phyloP scores from a whole-genome alignment of 176 grass and related monocot species.

The Elymus sibiricus region DNA sequence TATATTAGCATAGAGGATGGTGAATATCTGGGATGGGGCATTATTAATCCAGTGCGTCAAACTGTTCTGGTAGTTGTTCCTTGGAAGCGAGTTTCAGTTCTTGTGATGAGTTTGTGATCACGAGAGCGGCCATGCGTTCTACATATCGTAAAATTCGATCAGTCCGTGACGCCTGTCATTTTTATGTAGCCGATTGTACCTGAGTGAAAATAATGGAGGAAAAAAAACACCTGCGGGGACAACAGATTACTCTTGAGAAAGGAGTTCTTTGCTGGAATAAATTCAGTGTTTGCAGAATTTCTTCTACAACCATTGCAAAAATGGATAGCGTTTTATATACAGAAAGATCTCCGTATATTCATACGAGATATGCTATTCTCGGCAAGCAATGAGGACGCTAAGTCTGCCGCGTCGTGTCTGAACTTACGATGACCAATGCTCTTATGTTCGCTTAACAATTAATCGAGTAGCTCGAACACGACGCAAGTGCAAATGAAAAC shows the following conservation, averaged over 20 bases:
- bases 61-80: not conserved
- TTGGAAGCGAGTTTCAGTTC: slow-evolving; percentile 7
- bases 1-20: not conserved
- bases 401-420: not conserved
- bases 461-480: not conserved
- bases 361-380: not conserved
- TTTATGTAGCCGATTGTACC: not conserved
- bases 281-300: not conserved
- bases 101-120: not conserved
- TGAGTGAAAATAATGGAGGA: not conserved
- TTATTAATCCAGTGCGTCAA: not conserved
- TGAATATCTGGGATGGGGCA: slow-evolving; percentile 14
- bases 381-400: not conserved
- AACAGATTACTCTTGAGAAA: not conserved
- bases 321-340: not conserved
- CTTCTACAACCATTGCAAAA: not conserved
- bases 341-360: not conserved
- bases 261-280: not conserved
- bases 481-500: not conserved
- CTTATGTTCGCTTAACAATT: not conserved
- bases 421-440: not conserved
- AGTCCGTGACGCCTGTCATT: not conserved
- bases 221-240: not conserved
- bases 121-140: not conserved
- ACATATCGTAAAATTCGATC: too few relatives aligned